A percentile compares a stretch with the other conserved stretches of the same genome.
phyloP scores from a whole-genome alignment of 2,329 filamentous ascomycete species.

The Truncatella angustata region DNA sequence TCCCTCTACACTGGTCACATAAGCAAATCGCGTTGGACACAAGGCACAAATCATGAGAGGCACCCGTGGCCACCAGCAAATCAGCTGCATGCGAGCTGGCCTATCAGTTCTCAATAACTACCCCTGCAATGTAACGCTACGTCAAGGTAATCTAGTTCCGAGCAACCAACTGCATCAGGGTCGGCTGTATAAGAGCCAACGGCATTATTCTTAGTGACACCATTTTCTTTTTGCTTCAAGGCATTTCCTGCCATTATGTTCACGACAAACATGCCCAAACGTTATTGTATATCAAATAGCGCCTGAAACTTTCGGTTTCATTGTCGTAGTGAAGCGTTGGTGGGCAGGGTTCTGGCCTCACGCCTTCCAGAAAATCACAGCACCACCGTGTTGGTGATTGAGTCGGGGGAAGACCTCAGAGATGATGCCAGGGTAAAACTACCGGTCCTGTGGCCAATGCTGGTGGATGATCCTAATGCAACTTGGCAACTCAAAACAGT shows the following conservation, averaged over 20 bases:
- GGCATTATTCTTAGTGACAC: no score
- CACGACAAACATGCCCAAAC: neutral
- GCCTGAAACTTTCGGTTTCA: constrained; percentile 37
- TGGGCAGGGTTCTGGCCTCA: constrained; percentile 45
- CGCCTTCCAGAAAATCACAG: constrained; percentile 37
- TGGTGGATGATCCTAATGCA: constrained; percentile 34
- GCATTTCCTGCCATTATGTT: neutral
- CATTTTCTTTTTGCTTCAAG: neutral
- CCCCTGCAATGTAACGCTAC: no score
- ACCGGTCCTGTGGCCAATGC: constrained; percentile 31
- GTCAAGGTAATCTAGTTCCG: no score
- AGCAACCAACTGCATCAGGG: no score
- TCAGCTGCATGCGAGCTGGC: no score
- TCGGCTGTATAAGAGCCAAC: no score
- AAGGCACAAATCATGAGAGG: no score
- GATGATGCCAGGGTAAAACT: constrained; percentile 33
- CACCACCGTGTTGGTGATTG: constrained; percentile 36
- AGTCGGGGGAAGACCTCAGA: constrained; percentile 33
- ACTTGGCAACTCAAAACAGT: constrained; percentile 37
- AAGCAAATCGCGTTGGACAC: no score
- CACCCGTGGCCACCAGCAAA: no score
- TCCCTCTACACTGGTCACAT: no score
- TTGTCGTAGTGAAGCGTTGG: constrained; percentile 50
- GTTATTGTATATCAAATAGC: neutral
- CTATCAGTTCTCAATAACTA: no score